These are phyloP conservation scores for Vicia sativa DNA, from an alignment of 306 rosid genomes.

Conservation along the genomic window DNA sequence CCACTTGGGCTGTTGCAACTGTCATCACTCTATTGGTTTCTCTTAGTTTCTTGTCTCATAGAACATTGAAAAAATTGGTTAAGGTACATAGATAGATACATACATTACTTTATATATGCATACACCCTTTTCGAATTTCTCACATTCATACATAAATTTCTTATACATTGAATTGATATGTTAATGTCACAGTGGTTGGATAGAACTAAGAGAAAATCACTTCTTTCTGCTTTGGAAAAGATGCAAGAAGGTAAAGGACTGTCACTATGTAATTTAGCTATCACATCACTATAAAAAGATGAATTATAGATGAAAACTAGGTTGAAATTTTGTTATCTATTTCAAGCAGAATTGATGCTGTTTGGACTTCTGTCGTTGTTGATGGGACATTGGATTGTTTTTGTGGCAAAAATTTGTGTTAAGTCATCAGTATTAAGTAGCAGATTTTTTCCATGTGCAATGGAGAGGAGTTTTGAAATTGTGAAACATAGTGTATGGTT, in stretches of 20 bases:
- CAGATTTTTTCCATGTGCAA: slow-evolving; percentile 75
- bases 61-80: slow-evolving; percentile 49
- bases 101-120: neutral
- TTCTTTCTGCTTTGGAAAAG: slow-evolving; percentile 80
- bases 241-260: slow-evolving; percentile 68
- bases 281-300: neutral
- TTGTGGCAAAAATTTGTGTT: slow-evolving; percentile 87
- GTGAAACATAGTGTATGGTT: slow-evolving; percentile 36
- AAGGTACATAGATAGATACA: slow-evolving; percentile 47
- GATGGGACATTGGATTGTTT: slow-evolving; percentile 90
- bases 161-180: neutral
- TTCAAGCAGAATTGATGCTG: slow-evolving; percentile 78
- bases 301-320: neutral
- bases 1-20: slow-evolving; percentile 87
- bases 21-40: slow-evolving; percentile 68
- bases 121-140: slow-evolving; percentile 8
- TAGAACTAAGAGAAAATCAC: slow-evolving; percentile 75
- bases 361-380: slow-evolving; percentile 84
- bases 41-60: slow-evolving; percentile 61
- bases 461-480: slow-evolving; percentile 31
- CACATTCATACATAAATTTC: slow-evolving; percentile 14
- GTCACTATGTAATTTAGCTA: neutral
- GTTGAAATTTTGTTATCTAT: slow-evolving; percentile 13
- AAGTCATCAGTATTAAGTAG: slow-evolving; percentile 63
- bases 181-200: slow-evolving; percentile 65